Conservation (phyloP, 2,329 filamentous ascomycete species). For the Nemania abortiva region DNA sequence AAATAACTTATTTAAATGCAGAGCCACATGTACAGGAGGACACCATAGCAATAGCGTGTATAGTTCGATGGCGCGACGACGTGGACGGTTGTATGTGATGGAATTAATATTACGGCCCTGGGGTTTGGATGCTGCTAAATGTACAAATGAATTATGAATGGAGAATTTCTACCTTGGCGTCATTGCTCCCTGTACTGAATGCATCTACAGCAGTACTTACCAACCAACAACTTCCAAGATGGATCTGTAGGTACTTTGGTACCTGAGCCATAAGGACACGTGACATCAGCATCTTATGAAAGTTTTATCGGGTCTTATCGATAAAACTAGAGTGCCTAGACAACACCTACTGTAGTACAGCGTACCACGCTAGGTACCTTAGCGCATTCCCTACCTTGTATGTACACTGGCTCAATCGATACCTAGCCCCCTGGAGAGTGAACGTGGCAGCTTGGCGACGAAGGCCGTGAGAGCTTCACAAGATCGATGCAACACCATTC, state of each 20-base stretch:
- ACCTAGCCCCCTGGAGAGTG: slow-evolving; percentile 23
- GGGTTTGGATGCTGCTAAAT: not conserved
- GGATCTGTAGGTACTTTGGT: not conserved
- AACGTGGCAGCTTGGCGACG: slow-evolving; percentile 40
- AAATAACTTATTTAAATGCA: not conserved
- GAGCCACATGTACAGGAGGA: not conserved
- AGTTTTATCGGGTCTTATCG: not conserved
- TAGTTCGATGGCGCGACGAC: slow-evolving; percentile 8
- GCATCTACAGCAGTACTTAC: not conserved
- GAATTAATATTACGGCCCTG: not conserved
- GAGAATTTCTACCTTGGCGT: slow-evolving; percentile 31
- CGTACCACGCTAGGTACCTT: not conserved
- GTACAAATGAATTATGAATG: not conserved
- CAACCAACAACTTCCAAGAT: not conserved
- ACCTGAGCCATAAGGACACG: not conserved
- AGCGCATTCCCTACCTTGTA: not conserved
- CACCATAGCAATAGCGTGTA: not conserved
- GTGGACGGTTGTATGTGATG: slow-evolving; percentile 14
- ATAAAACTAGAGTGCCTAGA: not conserved
- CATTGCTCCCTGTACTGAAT: not conserved
- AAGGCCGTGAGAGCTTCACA: slow-evolving; percentile 35
- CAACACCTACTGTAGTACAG: not conserved
- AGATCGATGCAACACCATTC: slow-evolving; percentile 26
- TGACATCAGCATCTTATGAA: not conserved
- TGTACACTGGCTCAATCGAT: slow-evolving; percentile 4